phyloP scores from a whole-genome alignment of 2,329 filamentous ascomycete genomes.

The Apiospora arundinis region DNA sequence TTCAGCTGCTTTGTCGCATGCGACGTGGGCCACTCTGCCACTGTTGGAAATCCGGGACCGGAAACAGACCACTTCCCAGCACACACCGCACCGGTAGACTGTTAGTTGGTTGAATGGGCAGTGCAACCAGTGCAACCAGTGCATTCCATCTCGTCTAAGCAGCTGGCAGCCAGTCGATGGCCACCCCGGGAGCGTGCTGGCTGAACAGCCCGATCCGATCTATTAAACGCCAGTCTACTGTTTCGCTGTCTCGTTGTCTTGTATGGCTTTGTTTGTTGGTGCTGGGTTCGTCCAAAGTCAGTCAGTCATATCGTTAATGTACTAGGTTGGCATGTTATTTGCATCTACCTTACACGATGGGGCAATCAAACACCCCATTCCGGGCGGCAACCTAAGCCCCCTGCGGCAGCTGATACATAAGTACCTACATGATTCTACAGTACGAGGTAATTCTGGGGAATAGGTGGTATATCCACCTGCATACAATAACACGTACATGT shows the following conservation, averaged over 20 bases:
- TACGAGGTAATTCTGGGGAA: conserved; percentile 6
- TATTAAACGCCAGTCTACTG: background rate
- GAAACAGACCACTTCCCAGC: background rate
- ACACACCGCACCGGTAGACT: background rate
- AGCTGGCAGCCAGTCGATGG: background rate
- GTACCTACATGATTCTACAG: background rate
- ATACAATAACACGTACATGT: background rate
- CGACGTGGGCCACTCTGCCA: background rate
- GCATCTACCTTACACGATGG: conserved; percentile 2
- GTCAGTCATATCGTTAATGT: background rate
- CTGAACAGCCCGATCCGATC: background rate
- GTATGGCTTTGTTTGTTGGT: background rate
- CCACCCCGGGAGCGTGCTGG: background rate
- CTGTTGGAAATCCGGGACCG: background rate
- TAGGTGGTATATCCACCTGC: background rate
- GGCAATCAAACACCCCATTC: conserved; percentile 14
- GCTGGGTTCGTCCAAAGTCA: conserved; percentile 12
- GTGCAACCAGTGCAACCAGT: background rate
- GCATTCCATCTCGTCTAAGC: background rate
- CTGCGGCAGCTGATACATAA: background rate
- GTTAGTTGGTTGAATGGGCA: background rate
- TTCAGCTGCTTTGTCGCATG: background rate
- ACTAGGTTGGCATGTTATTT: background rate
- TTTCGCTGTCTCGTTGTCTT: background rate
- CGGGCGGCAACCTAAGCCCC: background rate